These are phyloP conservation scores for Penicillium sp. DNA, from an alignment of 2,329 filamentous ascomycete species.

Conservation along the genomic window DNA sequence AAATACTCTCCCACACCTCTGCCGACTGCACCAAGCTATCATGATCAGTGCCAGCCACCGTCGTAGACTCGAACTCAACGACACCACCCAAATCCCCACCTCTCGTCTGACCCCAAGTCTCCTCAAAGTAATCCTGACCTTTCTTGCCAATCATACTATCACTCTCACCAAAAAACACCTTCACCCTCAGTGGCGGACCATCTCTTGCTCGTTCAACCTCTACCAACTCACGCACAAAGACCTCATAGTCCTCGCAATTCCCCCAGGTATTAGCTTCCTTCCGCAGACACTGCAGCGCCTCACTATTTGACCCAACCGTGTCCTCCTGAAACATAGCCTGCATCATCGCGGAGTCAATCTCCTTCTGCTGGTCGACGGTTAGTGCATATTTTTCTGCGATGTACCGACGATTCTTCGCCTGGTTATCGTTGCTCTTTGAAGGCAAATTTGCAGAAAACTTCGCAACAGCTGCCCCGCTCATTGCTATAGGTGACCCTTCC, in stretches of 20 bases:
- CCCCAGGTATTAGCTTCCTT: conserved; percentile 36
- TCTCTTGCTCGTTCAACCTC: background rate
- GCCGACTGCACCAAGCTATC: conserved; percentile 30
- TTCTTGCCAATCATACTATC: conserved; percentile 45
- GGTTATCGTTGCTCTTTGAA: conserved; percentile 2
- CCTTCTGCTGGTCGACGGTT: conserved; percentile 17
- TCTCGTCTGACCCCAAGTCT: conserved; percentile 35
- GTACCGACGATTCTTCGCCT: conserved; percentile 12
- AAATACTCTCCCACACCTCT: conserved; percentile 19
- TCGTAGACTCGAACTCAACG: conserved; percentile 35
- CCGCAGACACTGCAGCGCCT: conserved; percentile 38
- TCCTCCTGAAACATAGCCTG: conserved; percentile 29
- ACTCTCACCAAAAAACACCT: conserved; percentile 36
- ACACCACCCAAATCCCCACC: conserved; percentile 24
- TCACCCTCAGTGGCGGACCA: conserved; percentile 24
- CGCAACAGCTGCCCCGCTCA: conserved; percentile 18
- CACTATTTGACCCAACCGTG: conserved; percentile 37
- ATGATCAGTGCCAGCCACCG: conserved; percentile 39
- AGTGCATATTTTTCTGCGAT: conserved; percentile 25
- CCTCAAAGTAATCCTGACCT: conserved; percentile 44
- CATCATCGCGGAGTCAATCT: conserved; percentile 5
- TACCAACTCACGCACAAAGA: conserved; percentile 19
- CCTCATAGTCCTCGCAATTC: conserved; percentile 35
- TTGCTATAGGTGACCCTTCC: conserved; percentile 19
- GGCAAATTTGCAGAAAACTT: conserved; percentile 8